Conservation (phyloP, 768 basidiomycete genomes). For the Lactarius vividus region DNA sequence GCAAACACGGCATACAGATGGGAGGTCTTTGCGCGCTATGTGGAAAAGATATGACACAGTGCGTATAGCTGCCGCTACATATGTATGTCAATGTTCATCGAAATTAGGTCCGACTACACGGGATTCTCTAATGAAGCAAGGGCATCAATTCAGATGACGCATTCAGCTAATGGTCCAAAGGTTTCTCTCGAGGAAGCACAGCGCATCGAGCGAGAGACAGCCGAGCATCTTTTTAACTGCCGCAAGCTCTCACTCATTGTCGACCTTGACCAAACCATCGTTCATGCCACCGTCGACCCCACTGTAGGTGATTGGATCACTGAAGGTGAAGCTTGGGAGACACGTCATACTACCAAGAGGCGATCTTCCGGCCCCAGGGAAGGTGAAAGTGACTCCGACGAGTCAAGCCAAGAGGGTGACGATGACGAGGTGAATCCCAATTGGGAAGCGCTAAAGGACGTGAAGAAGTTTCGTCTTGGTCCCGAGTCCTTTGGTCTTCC, state of each 20-base stretch:
- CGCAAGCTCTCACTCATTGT: conserved; percentile 92
- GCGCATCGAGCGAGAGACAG: conserved; percentile 80
- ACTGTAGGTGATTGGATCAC: conserved; percentile 97
- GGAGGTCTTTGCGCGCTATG: conserved; percentile 91
- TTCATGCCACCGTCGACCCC: conserved; percentile 97
- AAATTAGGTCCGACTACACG: conserved; percentile 73
- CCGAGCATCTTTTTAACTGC: conserved; percentile 68
- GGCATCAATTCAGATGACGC: conserved; percentile 91
- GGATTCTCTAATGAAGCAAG: conserved; percentile 84
- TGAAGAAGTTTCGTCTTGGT: conserved; percentile 82
- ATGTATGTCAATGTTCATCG: conserved; percentile 25
- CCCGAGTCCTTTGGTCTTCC: conserved; percentile 66
- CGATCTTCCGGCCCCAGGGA: conserved; percentile 35
- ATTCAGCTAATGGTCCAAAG: conserved; percentile 86
- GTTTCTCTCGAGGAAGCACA: conserved; percentile 92
- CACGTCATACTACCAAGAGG: conserved; percentile 42
- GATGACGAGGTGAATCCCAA: conserved; percentile 78
- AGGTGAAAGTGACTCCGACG: conserved; percentile 40
- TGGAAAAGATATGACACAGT: conserved; percentile 95
- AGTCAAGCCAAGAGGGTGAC: conserved; percentile 34
- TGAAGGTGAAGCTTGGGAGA: conserved; percentile 81
- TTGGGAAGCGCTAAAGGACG: conserved; percentile 87
- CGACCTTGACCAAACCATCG: conserved; percentile 98
- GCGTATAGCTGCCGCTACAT: conserved; percentile 33
- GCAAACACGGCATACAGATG: conserved; percentile 92